These are phyloP conservation scores for Brasilioporus rufonigricans DNA, from an alignment of 768 basidiomycete genomes.

Conservation along the genomic window DNA sequence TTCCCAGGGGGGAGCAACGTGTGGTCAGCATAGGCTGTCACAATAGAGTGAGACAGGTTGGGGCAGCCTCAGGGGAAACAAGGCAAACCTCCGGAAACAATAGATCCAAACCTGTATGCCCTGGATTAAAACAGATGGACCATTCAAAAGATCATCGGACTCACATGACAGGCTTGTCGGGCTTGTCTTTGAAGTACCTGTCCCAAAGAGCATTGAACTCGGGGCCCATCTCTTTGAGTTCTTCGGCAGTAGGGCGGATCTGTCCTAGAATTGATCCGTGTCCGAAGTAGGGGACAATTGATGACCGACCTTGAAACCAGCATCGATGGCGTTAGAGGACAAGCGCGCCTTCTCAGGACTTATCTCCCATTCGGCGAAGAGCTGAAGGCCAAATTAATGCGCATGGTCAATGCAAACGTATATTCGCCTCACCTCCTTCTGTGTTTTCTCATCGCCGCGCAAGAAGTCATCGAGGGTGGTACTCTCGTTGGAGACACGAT, in stretches of 20 bases:
- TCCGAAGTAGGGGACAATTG: neutral
- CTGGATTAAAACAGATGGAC: neutral
- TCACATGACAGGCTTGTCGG: conserved; percentile 74
- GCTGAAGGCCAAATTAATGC: conserved; percentile 23
- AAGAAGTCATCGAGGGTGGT: conserved; percentile 67
- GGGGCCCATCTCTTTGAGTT: conserved; percentile 76
- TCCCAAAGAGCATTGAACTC: conserved; percentile 71
- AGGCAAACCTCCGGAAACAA: conserved; percentile 53
- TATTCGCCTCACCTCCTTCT: conserved; percentile 44
- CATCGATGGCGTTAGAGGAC: conserved; percentile 71
- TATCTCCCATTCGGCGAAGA: conserved; percentile 63
- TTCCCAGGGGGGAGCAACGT: conserved; percentile 67
- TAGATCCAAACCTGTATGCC: conserved; percentile 53
- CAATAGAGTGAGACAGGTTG: neutral
- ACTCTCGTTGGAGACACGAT: conserved; percentile 64
- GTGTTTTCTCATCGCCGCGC: conserved; percentile 58
- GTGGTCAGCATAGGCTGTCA: conserved; percentile 67
- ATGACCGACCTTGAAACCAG: conserved; percentile 60
- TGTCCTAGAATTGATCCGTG: conserved; percentile 18
- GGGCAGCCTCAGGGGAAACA: neutral
- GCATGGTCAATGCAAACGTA: neutral
- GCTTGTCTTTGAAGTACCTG: conserved; percentile 75
- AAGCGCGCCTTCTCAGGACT: conserved; percentile 67
- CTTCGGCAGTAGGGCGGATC: conserved; percentile 68
- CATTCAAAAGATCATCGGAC: conserved; percentile 8